A percentile compares a stretch with the other conserved stretches of the same genome.
These are phyloP conservation scores for Biscogniauxia marginata DNA, from an alignment of 2,329 filamentous ascomycete genomes.

Conservation along the genomic window DNA sequence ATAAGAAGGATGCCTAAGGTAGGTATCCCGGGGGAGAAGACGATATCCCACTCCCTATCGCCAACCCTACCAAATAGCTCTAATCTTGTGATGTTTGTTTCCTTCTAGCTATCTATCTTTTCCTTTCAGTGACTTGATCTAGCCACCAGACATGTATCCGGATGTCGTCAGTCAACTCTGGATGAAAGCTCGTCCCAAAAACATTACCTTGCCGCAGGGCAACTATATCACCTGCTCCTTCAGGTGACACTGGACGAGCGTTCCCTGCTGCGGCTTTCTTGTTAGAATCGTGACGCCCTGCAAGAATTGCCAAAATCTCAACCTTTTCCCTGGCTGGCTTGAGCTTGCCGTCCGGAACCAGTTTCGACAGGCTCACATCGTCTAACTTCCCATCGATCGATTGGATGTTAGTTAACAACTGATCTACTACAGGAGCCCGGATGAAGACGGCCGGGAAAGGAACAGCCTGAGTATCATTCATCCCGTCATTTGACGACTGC, in stretches of 20 bases:
- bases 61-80: neutral
- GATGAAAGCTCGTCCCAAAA: conserved; percentile 93
- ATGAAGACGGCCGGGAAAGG: conserved; percentile 89
- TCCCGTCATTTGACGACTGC: conserved; percentile 10
- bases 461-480: neutral
- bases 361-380: conserved; percentile 25
- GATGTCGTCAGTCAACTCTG: conserved; percentile 83
- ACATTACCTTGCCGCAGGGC: conserved; percentile 89
- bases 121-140: conserved; percentile 68
- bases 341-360: conserved; percentile 15
- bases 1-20: too few species aligned
- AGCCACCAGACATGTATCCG: conserved; percentile 96
- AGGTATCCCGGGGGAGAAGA: too few species aligned
- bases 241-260: conserved; percentile 22
- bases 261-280: conserved; percentile 37
- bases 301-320: conserved; percentile 52
- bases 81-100: neutral
- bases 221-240: conserved; percentile 71
- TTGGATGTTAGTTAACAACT: conserved; percentile 54
- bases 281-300: conserved; percentile 38
- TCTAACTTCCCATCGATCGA: conserved; percentile 41
- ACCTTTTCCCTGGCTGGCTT: conserved; percentile 33
- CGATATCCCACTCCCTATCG: too few species aligned
- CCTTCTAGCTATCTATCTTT: conserved; percentile 18
- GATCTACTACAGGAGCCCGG: conserved; percentile 88